phyloP scores from a whole-genome alignment of 495 filamentous ascomycete species.

The Tetracladium setigerum region DNA sequence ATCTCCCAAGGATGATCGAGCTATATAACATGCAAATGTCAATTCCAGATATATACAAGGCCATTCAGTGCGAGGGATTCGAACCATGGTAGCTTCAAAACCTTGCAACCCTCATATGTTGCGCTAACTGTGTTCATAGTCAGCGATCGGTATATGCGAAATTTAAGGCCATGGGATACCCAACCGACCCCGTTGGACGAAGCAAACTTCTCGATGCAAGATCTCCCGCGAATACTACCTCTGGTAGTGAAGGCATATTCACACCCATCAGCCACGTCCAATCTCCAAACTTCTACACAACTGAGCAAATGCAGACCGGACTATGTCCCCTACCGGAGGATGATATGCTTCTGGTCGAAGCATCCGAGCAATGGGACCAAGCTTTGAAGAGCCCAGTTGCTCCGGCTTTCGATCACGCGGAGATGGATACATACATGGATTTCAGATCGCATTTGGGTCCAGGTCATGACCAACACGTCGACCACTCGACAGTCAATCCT shows the following conservation, averaged over 20 bases:
- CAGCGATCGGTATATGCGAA: conserved; percentile 12
- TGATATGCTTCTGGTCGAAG: neutral
- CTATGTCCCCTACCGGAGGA: neutral
- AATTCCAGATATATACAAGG: conserved; percentile 15
- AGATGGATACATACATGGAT: neutral
- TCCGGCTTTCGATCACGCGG: neutral
- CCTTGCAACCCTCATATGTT: neutral
- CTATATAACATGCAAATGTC: conserved; percentile 12
- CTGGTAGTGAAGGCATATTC: neutral
- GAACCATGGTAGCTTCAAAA: conserved; percentile 9
- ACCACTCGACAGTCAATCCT: no score
- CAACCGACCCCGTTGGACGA: conserved; percentile 11
- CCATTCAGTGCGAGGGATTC: conserved; percentile 14
- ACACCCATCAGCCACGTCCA: neutral
- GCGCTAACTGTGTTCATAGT: conserved; percentile 2
- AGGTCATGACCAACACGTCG: no score
- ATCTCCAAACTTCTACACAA: neutral
- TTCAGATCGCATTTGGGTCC: no score
- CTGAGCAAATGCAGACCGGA: neutral
- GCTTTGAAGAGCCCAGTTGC: neutral
- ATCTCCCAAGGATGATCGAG: conserved; percentile 14
- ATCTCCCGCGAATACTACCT: neutral
- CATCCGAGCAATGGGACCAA: neutral
- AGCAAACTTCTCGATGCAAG: conserved; percentile 4
- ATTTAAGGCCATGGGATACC: conserved; percentile 9